Evolutionary conservation across 202 grass and related monocot genomes (phyloP).

Genomic region (Bolboschoenoplectus hybrid): DNA sequence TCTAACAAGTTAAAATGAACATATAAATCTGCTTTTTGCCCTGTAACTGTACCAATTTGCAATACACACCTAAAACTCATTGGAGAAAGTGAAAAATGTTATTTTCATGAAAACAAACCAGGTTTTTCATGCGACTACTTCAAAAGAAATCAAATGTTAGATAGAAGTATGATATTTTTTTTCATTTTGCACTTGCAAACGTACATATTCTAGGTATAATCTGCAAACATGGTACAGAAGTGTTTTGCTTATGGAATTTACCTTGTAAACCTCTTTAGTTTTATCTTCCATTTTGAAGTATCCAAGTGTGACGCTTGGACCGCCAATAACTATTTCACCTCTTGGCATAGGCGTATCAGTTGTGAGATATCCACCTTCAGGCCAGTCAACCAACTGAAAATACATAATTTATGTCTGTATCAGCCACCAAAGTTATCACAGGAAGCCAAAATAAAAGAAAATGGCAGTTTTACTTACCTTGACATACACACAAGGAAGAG

Average conservation of each 20-base stretch:
- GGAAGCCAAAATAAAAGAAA: constrained; percentile 7
- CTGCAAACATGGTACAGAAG: background rate
- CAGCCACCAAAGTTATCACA: background rate
- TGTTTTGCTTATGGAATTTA: constrained; percentile 37
- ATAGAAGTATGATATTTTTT: background rate
- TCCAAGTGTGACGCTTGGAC: constrained; percentile 81
- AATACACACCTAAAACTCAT: background rate
- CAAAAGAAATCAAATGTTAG: background rate
- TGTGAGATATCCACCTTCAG: constrained; percentile 80
- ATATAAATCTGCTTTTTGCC: background rate
- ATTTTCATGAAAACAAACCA: constrained; percentile 1
- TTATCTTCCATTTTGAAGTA: constrained; percentile 91
- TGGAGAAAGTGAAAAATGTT: background rate
- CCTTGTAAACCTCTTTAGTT: constrained; percentile 94
- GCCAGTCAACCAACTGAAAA: constrained; percentile 82
- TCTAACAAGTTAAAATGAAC: constrained; percentile 24
- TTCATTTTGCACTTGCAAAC: constrained; percentile 1
- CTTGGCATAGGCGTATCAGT: constrained; percentile 86
- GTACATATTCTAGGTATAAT: background rate
- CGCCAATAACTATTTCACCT: constrained; percentile 89
- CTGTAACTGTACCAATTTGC: background rate
- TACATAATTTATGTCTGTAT: constrained; percentile 33
- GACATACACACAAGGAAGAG: constrained; percentile 82
- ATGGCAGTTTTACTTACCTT: constrained; percentile 53
- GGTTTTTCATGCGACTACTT: background rate